Evolutionary conservation across 1,284 basidiomycete genomes (phyloP), one percentile per base, ranked within the genome.

Genomic region (Uromyces viciae-fabae): DNA sequence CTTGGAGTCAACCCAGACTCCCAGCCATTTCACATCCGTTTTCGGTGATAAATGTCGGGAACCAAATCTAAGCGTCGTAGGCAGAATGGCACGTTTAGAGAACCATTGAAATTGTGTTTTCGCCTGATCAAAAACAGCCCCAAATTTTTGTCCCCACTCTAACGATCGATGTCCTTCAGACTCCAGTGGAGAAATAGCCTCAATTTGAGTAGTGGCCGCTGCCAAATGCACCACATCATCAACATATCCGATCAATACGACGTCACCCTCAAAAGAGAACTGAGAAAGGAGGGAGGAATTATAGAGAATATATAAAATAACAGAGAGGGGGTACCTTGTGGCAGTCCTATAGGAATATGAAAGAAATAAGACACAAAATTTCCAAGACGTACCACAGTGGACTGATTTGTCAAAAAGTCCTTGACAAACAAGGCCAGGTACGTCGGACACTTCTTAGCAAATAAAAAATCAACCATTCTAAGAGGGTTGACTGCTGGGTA

Each of bases 1-100:
- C 28, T 74, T 74, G 11, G 43, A 11, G 28, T 74, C 72, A 11
- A 74, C 31, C 72, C 72, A 74, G n/a, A 74, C 49, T 19, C 72
- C 72, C 17, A 73, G 46, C 71, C 71, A 54, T 28, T 38, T 56
- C 8, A 54, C 25, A 22, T 49, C 69, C 25, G n/a, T 1, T 22
- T 28, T 28, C 5, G 71, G 42, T 25, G 19, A 4, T 25, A 73
- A 22, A 46, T 7, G 4, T 4, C 33, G 31, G 14, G 43, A 22
- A 22, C 71, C 71, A 54, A 73, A 73, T 33, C 28, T 22, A 52
- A 73, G 43, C 3, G 15, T 14, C 15, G 19, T 17, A 22, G 40
- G 17, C n/a, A 19, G 25, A 28, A 71, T 19, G 40, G 40, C 46
- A 7, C 68, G 17, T 19, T 71, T 40, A 22, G 42, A 7, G 31